Conservation (phyloP, 2,329 filamentous ascomycete genomes). For the Emergomyces orientalis region DNA sequence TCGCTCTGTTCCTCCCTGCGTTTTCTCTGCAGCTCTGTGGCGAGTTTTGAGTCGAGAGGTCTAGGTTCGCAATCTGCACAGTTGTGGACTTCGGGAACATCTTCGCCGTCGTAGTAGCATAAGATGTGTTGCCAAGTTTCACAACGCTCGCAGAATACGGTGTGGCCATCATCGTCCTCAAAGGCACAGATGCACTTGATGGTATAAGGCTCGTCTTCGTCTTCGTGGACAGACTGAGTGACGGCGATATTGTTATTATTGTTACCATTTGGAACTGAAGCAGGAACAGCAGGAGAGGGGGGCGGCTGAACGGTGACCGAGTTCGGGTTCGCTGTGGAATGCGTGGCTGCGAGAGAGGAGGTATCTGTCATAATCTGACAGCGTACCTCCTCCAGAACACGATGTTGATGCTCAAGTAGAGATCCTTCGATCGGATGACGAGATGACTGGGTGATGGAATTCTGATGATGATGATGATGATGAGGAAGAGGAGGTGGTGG, state of each 20-base stretch:
- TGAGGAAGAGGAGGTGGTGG: not conserved
- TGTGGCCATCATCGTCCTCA: conserved; percentile 91
- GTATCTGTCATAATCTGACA: conserved; percentile 48
- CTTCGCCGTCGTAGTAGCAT: conserved; percentile 81
- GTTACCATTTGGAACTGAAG: conserved; percentile 35
- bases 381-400: conserved; percentile 35
- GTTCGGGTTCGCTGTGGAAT: conserved; percentile 38
- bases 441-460: conserved; percentile 7
- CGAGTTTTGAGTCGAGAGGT: conserved; percentile 61
- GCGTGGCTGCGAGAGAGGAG: conserved; percentile 42
- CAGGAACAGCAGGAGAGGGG: conserved; percentile 32
- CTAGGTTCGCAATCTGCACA: conserved; percentile 84
- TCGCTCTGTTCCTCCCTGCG: conserved; percentile 49
- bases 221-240: conserved; percentile 34
- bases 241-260: conserved; percentile 16
- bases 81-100: conserved; percentile 67
- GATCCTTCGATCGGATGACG: not conserved
- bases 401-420: conserved; percentile 7
- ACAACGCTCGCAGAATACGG: conserved; percentile 90
- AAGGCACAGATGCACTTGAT: conserved; percentile 98
- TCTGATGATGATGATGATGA: not conserved
- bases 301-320: conserved; percentile 37
- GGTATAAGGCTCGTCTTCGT: conserved; percentile 55
- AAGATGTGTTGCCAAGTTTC: conserved; percentile 98
- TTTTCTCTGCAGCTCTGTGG: conserved; percentile 60